A percentile compares a stretch with the other conserved stretches of the same genome.
Conservation (phyloP, 1,139 yeast genomes). For the Saccharomycopsis hybrid region DNA sequence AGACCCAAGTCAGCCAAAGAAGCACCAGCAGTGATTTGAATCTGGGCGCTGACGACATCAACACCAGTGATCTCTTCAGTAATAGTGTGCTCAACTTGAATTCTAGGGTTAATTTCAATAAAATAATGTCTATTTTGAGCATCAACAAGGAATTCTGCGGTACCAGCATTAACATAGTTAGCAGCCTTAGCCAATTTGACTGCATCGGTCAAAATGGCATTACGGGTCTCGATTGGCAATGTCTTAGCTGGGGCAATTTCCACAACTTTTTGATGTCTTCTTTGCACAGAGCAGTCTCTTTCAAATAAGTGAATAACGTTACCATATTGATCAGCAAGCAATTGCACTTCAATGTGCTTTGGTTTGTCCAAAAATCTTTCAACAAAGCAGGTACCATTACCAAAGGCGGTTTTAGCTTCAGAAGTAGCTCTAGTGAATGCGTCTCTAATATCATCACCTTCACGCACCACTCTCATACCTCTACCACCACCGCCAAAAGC, state of each 20-base stretch:
- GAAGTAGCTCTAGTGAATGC: conserved; percentile 92
- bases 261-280: conserved; percentile 98
- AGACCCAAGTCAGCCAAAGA: conserved; percentile 85
- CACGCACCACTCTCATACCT: conserved; percentile 98
- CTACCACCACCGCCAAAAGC: conserved; percentile 99
- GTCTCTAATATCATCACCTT: conserved; percentile 88
- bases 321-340: conserved; percentile 90
- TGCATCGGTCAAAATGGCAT: conserved; percentile 89
- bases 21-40: conserved; percentile 99
- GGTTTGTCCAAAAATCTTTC: conserved; percentile 94
- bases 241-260: conserved; percentile 99
- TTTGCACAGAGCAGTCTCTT: conserved; percentile 98
- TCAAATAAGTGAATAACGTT: conserved; percentile 94
- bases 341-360: conserved; percentile 96
- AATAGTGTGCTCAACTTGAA: conserved; percentile 97
- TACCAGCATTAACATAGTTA: conserved; percentile 95
- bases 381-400: conserved; percentile 96
- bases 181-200: conserved; percentile 85
- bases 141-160: conserved; percentile 96
- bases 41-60: conserved; percentile 96
- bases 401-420: conserved; percentile 92
- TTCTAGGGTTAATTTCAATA: conserved; percentile 97
- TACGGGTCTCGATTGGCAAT: conserved; percentile 72
- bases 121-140: conserved; percentile 92
- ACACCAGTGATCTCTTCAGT: conserved; percentile 99